Evolutionary conservation across 1,284 basidiomycete genomes (phyloP).

Genomic region (Erythrobasidium hasegawianum): DNA sequence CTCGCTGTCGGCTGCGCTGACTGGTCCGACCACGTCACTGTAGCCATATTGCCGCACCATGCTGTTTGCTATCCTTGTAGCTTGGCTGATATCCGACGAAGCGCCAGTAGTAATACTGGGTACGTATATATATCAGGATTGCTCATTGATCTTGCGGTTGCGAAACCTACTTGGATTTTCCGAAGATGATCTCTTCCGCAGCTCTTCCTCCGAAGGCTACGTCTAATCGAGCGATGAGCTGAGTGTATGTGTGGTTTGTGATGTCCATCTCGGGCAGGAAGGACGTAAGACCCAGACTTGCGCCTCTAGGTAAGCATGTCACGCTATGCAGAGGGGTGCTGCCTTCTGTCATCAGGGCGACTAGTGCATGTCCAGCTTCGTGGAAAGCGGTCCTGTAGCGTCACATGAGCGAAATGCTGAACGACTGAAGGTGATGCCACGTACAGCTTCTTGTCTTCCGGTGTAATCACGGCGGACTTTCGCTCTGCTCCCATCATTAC

Average conservation of each 20-base stretch:
- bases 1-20: constrained; percentile 40
- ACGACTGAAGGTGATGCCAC: not conserved
- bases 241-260: constrained; percentile 20
- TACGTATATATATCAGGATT: not conserved
- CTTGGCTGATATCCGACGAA: constrained; percentile 73
- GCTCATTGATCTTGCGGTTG: not conserved
- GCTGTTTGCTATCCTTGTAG: constrained; percentile 71
- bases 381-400: constrained; percentile 83
- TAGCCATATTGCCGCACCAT: constrained; percentile 90
- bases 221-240: constrained; percentile 58
- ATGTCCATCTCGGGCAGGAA: constrained; percentile 64
- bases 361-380: constrained; percentile 92
- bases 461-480: constrained; percentile 78
- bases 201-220: constrained; percentile 89
- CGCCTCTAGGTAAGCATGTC: constrained; percentile 88
- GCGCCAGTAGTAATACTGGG: constrained; percentile 62
- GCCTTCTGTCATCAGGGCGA: constrained; percentile 83
- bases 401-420: not conserved
- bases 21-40: constrained; percentile 53
- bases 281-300: constrained; percentile 82
- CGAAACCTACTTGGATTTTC: constrained; percentile 60
- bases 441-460: constrained; percentile 54
- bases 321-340: constrained; percentile 94
- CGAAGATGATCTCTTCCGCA: constrained; percentile 88
- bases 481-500: constrained; percentile 86